Evolutionary conservation across 2,329 filamentous ascomycete genomes (phyloP), one percentile per base, ranked within the genome.

Genomic region (Apiospora sp.): DNA sequence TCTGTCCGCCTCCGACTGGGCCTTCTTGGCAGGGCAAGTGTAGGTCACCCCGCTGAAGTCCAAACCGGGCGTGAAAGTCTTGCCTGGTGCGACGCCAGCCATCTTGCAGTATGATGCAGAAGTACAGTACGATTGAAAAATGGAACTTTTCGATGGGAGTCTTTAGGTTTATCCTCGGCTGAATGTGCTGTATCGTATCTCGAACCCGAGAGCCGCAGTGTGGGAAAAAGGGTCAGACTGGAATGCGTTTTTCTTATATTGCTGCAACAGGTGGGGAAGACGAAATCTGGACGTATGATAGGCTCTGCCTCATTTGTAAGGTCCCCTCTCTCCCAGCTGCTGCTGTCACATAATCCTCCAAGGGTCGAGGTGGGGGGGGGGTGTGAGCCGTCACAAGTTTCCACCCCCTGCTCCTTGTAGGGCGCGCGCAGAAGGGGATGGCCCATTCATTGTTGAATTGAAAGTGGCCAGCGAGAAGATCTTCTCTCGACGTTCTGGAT

Each of bases 11-110:
- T 77, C 71, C 5, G 67, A 71, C n/a, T 77, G 74, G 69, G 69
- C 49, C 61, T 74, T 74, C 58, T 74, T 70, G 16, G 68, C 67
- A 43, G 70, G 71, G 37, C 75, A 68, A 61, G 72, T 71, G 64
- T 78, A 78, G 7, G 70, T 51, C 24, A 77, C 72, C 4, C 54
- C 71, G 61, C 73, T 76, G 74, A 77, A 77, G 69, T 77, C 76
- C 22, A 77, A 72, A 13, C 73, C 76, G 13, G 76, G 72, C 6
- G 74, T 75, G 3, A 74, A 73, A 27, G 76, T 75, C 69, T 74
- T 75, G 22, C 76, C 76, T 19, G 76, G 76, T 41, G 71, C 37
- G 58, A 76, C 72, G 44, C 75, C 76, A 14, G 76, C 76, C 76
- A 78, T 78, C 22, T 49, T 22, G 22, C n/a, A 7, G 6, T 41